Percentiles rank a stretch among this genome's conserved stretches.
phyloP scores from a whole-genome alignment of 306 rosid species.

The Urtica urens region DNA sequence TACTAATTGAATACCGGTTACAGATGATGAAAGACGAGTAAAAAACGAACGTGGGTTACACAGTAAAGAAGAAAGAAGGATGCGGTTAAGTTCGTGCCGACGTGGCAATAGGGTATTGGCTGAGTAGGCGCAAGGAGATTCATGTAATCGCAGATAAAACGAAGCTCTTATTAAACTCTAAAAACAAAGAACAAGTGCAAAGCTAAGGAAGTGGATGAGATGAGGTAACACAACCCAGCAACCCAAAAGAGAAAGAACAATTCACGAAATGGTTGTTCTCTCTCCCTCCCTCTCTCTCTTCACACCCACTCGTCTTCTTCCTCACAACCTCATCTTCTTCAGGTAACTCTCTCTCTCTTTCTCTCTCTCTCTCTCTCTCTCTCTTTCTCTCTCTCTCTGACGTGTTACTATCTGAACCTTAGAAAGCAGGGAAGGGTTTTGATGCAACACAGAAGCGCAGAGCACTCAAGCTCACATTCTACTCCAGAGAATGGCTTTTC shows the following conservation, averaged over 20 bases:
- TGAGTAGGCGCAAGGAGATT: neutral
- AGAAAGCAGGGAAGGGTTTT: conserved; percentile 25
- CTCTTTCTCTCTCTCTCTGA: neutral
- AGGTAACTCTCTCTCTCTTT: conserved; percentile 22
- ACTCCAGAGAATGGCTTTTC: conserved; percentile 27
- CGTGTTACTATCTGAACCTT: conserved; percentile 1
- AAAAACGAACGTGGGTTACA: too few relatives aligned
- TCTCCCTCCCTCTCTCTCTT: conserved; percentile 33
- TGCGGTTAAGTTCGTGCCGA: neutral
- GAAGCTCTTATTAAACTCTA: too few relatives aligned
- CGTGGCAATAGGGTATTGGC: conserved; percentile 14
- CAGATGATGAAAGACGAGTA: too few relatives aligned
- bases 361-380: neutral
- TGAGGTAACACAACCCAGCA: neutral
- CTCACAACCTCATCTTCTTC: conserved; percentile 26
- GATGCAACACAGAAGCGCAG: conserved; percentile 21
- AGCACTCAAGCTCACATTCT: conserved; percentile 29
- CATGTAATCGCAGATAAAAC: neutral
- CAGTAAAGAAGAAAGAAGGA: neutral
- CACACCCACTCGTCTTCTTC: conserved; percentile 21
- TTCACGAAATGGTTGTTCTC: conserved; percentile 42
- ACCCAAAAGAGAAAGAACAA: neutral
- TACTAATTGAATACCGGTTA: too few relatives aligned
- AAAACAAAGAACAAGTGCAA: neutral
- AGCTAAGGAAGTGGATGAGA: conserved; percentile 24